phyloP scores from a whole-genome alignment of 371 early-diverging fungal species.

The Mortierella polycephala region DNA sequence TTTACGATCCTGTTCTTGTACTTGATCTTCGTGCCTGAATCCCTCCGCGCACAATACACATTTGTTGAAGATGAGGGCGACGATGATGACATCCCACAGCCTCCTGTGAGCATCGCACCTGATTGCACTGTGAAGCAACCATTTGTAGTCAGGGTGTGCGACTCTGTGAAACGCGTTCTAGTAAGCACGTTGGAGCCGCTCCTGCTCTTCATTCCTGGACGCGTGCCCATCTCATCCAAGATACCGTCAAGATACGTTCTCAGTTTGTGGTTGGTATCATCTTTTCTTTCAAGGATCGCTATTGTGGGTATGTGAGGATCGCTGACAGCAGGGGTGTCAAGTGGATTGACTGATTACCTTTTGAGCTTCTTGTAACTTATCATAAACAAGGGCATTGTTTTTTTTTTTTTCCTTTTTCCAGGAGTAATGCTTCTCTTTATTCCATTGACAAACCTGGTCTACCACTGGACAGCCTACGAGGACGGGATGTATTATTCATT shows the following conservation, averaged over 20 bases:
- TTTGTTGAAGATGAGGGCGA: neutral
- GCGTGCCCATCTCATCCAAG: slow-evolving; percentile 1
- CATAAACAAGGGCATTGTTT: too few species aligned
- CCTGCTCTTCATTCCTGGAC: slow-evolving; percentile 15
- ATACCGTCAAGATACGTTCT: slow-evolving; percentile 14
- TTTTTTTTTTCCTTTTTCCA: neutral
- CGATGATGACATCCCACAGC: neutral
- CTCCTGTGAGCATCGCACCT: neutral
- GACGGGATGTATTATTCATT: slow-evolving; percentile 14
- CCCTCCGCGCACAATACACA: neutral
- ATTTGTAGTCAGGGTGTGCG: neutral
- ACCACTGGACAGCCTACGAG: slow-evolving; percentile 19
- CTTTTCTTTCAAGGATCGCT: neutral
- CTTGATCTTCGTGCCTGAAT: slow-evolving; percentile 21
- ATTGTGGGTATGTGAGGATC: slow-evolving; percentile 3
- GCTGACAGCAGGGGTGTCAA: too few species aligned
- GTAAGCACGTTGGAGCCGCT: slow-evolving; percentile 5
- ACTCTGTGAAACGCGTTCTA: neutral
- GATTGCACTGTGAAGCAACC: neutral
- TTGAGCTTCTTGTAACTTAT: neutral
- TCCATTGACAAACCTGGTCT: slow-evolving; percentile 18
- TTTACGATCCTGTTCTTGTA: neutral
- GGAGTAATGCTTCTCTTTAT: slow-evolving; percentile 8
- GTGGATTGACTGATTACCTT: too few species aligned
- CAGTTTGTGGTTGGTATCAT: neutral